Evolutionary conservation across 306 rosid genomes (phyloP).

Genomic region (Prinsepia uniflora): DNA sequence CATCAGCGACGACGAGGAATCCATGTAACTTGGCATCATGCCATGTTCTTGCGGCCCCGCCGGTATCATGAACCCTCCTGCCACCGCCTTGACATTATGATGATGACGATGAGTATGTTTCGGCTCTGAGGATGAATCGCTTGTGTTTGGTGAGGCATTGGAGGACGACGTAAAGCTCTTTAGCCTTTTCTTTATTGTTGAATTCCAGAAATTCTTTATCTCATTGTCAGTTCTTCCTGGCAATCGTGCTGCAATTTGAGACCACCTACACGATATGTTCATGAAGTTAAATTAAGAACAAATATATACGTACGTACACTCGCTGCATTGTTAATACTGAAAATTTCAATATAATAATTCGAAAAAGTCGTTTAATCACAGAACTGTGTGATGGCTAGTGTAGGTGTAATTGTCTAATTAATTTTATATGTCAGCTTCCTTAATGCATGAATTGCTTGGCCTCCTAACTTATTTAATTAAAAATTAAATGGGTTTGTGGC

Average conservation of each 20-base stretch:
- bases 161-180: conserved; percentile 53
- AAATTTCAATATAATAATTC: no score
- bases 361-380: no score
- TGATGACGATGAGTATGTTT: conserved; percentile 3
- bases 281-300: not conserved
- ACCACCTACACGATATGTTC: conserved; percentile 54
- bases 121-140: conserved; percentile 52
- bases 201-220: conserved; percentile 94
- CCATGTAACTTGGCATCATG: conserved; percentile 40
- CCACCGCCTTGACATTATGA: not conserved
- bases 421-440: not conserved
- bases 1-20: conserved; percentile 33
- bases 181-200: conserved; percentile 84
- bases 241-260: conserved; percentile 89
- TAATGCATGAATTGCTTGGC: conserved; percentile 44
- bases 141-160: conserved; percentile 51
- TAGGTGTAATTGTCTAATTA: not conserved
- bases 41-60: conserved; percentile 31
- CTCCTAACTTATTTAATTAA: conserved; percentile 16
- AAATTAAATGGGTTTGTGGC: conserved; percentile 43
- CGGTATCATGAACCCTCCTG: conserved; percentile 3
- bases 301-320: not conserved
- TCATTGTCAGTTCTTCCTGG: conserved; percentile 95
- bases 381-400: not conserved
- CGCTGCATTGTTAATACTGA: no score